Evolutionary conservation across 2,329 filamentous ascomycete genomes (phyloP).

Genomic region (Xylaria digitata): DNA sequence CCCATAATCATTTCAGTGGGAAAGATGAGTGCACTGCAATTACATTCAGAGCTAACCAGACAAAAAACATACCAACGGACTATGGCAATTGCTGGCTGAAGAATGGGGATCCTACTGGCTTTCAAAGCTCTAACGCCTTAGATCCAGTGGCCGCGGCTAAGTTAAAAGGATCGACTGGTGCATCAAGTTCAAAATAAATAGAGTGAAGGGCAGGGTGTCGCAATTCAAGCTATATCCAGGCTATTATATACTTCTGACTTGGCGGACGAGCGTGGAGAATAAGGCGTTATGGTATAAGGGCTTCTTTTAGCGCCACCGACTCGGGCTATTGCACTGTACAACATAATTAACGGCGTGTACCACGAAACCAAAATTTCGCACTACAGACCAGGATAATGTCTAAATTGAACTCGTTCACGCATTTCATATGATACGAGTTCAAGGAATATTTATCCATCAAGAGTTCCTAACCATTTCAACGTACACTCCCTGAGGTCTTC

Average conservation of each 20-base stretch:
- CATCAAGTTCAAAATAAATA: not conserved
- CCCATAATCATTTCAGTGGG: conserved; percentile 37
- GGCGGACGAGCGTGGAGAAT: not conserved
- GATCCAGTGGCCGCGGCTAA: not conserved
- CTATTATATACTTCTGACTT: not conserved
- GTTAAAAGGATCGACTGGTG: not conserved
- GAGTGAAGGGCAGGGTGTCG: not conserved
- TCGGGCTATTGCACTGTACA: not conserved
- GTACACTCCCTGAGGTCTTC: too few relatives aligned
- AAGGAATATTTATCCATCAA: too few relatives aligned
- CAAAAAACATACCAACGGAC: conserved; percentile 20
- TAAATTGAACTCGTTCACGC: not conserved
- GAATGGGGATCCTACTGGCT: not conserved
- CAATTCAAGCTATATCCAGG: not conserved
- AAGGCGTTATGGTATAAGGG: not conserved
- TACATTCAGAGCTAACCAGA: conserved; percentile 36
- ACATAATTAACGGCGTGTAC: not conserved
- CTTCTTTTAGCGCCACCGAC: not conserved
- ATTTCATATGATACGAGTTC: not conserved
- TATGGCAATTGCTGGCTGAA: conserved; percentile 39
- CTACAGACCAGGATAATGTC: not conserved
- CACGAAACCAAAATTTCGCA: not conserved
- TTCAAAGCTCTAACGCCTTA: too few relatives aligned
- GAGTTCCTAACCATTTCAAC: too few relatives aligned
- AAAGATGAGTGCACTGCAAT: conserved; percentile 33